These are phyloP conservation scores for Geosmithia putterillii DNA, from an alignment of 2,329 filamentous ascomycete species.

Conservation along the genomic window DNA sequence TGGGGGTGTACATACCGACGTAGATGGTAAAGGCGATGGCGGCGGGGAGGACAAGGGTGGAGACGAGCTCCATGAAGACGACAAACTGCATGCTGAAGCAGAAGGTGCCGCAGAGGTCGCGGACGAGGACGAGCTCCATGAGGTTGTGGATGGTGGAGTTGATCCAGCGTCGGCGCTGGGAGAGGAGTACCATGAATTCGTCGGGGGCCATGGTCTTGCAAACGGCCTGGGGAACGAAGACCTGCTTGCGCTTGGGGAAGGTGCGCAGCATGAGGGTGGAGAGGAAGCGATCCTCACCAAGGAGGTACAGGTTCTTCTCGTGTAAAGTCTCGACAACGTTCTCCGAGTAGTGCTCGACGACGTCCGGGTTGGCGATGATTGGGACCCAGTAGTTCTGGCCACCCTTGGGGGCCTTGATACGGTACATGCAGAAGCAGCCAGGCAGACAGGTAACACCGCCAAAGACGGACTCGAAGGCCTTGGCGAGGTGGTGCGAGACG, in stretches of 20 bases:
- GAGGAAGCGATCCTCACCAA: constrained; percentile 90
- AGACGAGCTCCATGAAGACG: constrained; percentile 87
- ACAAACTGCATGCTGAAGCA: constrained; percentile 99
- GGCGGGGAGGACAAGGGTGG: constrained; percentile 86
- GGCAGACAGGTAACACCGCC: constrained; percentile 97
- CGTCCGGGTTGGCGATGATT: constrained; percentile 93
- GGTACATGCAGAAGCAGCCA: constrained; percentile 99
- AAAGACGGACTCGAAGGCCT: constrained; percentile 96
- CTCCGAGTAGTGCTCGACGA: constrained; percentile 98
- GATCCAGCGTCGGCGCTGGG: constrained; percentile 95
- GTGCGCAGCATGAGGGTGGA: constrained; percentile 97
- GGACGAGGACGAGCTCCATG: constrained; percentile 91
- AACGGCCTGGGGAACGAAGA: constrained; percentile 95
- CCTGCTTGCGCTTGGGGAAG: constrained; percentile 97
- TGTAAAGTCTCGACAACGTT: constrained; percentile 97
- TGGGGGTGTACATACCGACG: constrained; percentile 60
- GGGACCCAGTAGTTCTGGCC: constrained; percentile 99
- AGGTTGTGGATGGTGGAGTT: constrained; percentile 98
- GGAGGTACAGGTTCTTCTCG: constrained; percentile 87
- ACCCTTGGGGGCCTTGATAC: constrained; percentile 97
- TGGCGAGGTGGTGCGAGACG: constrained; percentile 92
- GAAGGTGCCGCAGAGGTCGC: constrained; percentile 95
- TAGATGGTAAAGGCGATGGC: constrained; percentile 97
- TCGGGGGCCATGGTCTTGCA: constrained; percentile 98
- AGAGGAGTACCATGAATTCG: constrained; percentile 80